Evolutionary conservation across 1,284 basidiomycete species (phyloP), one percentile per base, ranked within the genome.

Genomic region (Boletellus deceptivus): DNA sequence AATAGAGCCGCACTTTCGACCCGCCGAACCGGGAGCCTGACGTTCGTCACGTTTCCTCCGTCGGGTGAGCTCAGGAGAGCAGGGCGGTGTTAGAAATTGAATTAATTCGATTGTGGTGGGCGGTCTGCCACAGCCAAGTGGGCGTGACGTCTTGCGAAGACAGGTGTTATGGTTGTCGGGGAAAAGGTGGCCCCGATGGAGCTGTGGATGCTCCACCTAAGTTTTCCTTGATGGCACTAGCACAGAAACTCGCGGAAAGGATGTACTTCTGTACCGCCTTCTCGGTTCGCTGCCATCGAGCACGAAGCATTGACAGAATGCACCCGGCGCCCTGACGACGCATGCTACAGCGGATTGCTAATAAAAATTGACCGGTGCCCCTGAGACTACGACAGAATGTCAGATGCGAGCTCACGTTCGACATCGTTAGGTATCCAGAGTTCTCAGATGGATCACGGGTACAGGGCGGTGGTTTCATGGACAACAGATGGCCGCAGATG

Each of bases 71-170:
- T 54, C 45, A 24, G 45, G 50, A 50, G 16, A 33, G 16, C 29
- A 44, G 41, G 54, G 63, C 63, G 11, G 53, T 66, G 59, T 45
- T 39, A 38, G n/a, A 42, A 33, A 53, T 48, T 39, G 29, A 44
- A 51, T 24, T 40, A 43, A 31, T 52, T 50, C n/a, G 31, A 43
- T 36, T 10, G 35, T 53, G 41, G 51, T 46, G 53, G 46, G 41
- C 39, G n/a, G 35, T 37, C 39, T 40, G 34, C 46, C 57, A 24
- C 43, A 50, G 35, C 39, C n/a, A 38, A 16, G 43, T 18, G 27
- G 16, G 34, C 14, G 31, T 24, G 51, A 43, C 34, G 42, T 36
- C 40, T 33, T 43, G 24, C 20, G 25, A 33, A 17, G 35, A 40
- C 22, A 20, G 37, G 46, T 41, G 50, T 40, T 33, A 22, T 22